A percentile compares a stretch with the other conserved stretches of the same genome.
These are phyloP conservation scores for Tarenaya hassleriana DNA, from an alignment of 345 rosid species.

Conservation along the genomic window DNA sequence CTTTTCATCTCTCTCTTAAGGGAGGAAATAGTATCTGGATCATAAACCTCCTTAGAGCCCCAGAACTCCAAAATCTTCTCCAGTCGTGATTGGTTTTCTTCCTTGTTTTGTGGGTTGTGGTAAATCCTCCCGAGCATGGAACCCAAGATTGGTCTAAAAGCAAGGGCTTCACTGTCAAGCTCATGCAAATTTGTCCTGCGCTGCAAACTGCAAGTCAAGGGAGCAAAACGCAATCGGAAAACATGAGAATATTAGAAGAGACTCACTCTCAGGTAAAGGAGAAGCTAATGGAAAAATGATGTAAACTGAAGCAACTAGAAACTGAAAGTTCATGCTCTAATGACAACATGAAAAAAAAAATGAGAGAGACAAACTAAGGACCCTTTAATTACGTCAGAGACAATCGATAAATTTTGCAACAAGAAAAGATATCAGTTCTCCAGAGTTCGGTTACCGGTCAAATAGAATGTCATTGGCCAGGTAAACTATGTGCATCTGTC, in stretches of 20 bases:
- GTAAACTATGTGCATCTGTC: slow-evolving; percentile 88
- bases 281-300: slow-evolving; percentile 2
- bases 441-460: slow-evolving; percentile 53
- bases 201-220: slow-evolving; percentile 59
- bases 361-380: neutral
- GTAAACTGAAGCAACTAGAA: slow-evolving; percentile 9
- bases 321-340: slow-evolving; percentile 9
- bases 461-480: slow-evolving; percentile 96
- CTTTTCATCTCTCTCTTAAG: slow-evolving; percentile 83
- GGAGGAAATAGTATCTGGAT: slow-evolving; percentile 68
- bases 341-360: neutral
- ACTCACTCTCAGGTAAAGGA: slow-evolving; percentile 20
- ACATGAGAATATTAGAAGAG: neutral
- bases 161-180: slow-evolving; percentile 87
- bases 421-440: too few species aligned
- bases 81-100: slow-evolving; percentile 76
- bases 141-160: slow-evolving; percentile 82
- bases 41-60: slow-evolving; percentile 93
- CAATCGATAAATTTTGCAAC: neutral
- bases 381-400: neutral
- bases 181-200: slow-evolving; percentile 73
- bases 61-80: slow-evolving; percentile 93
- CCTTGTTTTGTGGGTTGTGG: slow-evolving; percentile 78
- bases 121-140: slow-evolving; percentile 85
- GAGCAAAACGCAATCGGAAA: slow-evolving; percentile 7